phyloP scores from a whole-genome alignment of 2,329 filamentous ascomycete genomes.

The Colletotrichum lindemuthianum region DNA sequence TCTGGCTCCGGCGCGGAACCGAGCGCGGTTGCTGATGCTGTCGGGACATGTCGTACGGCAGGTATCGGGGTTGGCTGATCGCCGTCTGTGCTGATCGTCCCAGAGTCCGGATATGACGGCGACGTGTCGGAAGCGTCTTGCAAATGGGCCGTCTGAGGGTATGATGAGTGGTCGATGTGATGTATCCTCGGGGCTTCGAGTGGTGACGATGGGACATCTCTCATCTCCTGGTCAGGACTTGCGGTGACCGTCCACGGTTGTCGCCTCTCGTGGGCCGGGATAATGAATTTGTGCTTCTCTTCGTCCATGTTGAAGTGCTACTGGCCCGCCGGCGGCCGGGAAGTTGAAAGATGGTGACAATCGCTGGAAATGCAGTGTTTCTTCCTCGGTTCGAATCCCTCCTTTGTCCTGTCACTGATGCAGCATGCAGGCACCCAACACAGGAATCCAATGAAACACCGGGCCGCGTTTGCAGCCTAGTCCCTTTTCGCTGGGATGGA shows the following conservation, averaged over 20 bases:
- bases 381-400: not conserved
- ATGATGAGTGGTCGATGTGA: constrained; percentile 25
- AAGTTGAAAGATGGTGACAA: not conserved
- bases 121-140: constrained; percentile 12
- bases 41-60: constrained; percentile 12
- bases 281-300: constrained; percentile 35
- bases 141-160: constrained; percentile 17
- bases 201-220: not conserved
- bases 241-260: constrained; percentile 19
- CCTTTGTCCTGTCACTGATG: not conserved
- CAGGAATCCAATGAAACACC: constrained; percentile 14
- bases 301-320: constrained; percentile 27
- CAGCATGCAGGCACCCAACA: constrained; percentile 17
- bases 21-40: constrained; percentile 13
- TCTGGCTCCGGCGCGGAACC: constrained; percentile 6
- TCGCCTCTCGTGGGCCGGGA: constrained; percentile 27
- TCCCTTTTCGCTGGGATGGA: not conserved
- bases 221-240: constrained; percentile 5
- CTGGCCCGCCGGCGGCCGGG: constrained; percentile 17
- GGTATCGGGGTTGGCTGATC: constrained; percentile 9
- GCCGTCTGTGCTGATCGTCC: constrained; percentile 8
- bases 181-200: constrained; percentile 25
- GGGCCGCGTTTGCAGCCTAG: constrained; percentile 20
- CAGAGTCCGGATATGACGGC: constrained; percentile 19
- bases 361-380: constrained; percentile 4